Evolutionary conservation across 805 yeast species (phyloP), one percentile per base, ranked within the genome.

Genomic region (Kodamaea laetipori): DNA sequence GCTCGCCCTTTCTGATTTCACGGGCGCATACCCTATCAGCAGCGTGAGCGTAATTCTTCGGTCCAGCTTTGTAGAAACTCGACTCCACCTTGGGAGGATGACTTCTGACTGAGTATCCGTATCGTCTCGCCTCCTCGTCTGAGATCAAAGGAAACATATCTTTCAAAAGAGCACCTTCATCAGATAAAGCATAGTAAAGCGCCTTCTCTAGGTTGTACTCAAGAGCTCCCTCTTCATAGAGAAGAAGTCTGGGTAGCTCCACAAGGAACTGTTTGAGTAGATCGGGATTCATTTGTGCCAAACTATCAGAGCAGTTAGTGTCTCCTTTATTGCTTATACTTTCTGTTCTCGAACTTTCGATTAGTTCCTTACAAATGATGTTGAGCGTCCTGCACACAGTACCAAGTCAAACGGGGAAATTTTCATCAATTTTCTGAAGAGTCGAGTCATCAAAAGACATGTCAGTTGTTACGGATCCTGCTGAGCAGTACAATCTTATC

Each of bases 401-500:
- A 13, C 10, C 34, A 30, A n/a, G 34, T 10, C 34, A 16, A 9
- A 4, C 10, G 3, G 11, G 11, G 17, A 30, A 30, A 30, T 13
- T 30, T 30, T 30, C 34, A 30, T 15, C 9, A 11, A 21, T 6
- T 21, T 21, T 27, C 4, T 4, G 23, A 34, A 34, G 25, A 37
- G 13, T 11, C 11, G 15, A 17, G 15, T 16, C 11, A 17, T 15
- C n/a, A 30, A n/a, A 32, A 30, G 32, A 26, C 26, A 60, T 60
- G 65, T 51, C 63, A 15, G 47, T 41, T 35, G 46, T 58, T 31
- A 64, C 69, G 41, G 78, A 74, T 48, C 82, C 94, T 24, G 67
- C 72, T 41, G 84, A 80, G 52, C 83, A 85, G 56, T 86, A 72
- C 71, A 77, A 78, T 27, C 75, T 89, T 53, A 90, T 94, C 60